Conservation (phyloP, 1,139 yeast genomes). For the Yamadazyma siamensis region DNA sequence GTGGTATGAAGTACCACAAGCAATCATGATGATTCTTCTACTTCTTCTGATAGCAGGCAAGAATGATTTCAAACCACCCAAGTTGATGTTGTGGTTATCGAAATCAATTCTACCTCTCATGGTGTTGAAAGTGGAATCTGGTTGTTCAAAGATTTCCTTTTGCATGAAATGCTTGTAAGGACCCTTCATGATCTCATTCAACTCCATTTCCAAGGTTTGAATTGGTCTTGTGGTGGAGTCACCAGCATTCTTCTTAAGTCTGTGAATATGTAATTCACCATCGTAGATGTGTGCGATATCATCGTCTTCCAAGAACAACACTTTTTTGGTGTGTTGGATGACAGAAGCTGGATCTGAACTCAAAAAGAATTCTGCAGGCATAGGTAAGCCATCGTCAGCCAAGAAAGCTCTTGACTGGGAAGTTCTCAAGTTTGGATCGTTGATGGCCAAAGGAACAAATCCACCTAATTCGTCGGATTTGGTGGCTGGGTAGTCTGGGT, state of each 20-base stretch:
- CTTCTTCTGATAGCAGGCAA: conserved; percentile 90
- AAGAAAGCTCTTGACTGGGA: conserved; percentile 92
- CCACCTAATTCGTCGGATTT: conserved; percentile 19
- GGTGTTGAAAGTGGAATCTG: conserved; percentile 95
- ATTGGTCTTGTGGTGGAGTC: conserved; percentile 92
- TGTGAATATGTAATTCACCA: conserved; percentile 97
- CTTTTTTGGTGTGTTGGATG: conserved; percentile 95
- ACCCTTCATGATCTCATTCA: conserved; percentile 98
- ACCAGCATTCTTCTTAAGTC: conserved; percentile 89
- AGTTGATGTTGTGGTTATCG: conserved; percentile 67
- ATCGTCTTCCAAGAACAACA: conserved; percentile 92
- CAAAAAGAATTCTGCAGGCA: conserved; percentile 93
- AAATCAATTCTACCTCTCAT: conserved; percentile 99
- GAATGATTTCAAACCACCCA: conserved; percentile 89
- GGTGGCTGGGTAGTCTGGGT: conserved; percentile 8
- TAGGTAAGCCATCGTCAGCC: conserved; percentile 87
- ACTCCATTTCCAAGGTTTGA: conserved; percentile 94
- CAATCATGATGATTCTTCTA: conserved; percentile 95
- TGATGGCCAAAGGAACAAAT: conserved; percentile 37
- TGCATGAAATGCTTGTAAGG: conserved; percentile 96
- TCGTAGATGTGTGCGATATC: conserved; percentile 98
- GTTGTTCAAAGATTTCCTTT: conserved; percentile 98
- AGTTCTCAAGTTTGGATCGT: conserved; percentile 64
- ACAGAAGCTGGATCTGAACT: conserved; percentile 99
- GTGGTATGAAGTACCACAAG: conserved; percentile 99